Base-by-base conservation (phyloP, 805 yeast species). In the Ogataea pilisensis region DNA sequence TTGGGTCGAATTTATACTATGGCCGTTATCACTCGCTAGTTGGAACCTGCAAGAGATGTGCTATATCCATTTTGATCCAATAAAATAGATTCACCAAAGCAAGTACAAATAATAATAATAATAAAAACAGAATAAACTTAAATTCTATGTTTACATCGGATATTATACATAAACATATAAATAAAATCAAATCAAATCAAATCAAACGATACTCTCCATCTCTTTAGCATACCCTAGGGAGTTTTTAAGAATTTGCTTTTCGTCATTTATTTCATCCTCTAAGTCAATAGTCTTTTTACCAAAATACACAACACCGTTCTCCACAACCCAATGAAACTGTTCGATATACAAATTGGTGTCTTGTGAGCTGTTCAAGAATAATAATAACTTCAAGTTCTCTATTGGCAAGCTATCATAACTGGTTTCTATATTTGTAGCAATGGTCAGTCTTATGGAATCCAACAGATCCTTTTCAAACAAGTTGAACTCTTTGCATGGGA, bases 161-260 rank as follows among this genome's bases (percentile, higher is more conserved):
- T n/a, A n/a, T n/a, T 29, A 29, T 29, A 14, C 16, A 29, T 19
- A 29, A 29, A 16, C 6, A 8, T 11, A 16, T 14, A 27, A 11
- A 22, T n/a, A 19, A 35, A 20, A 28, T n/a, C n/a, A 12, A 35
- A 30, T 13, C 13, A 26, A 25, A 14, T 26, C 17, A n/a, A 30
- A 19, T 28, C 74, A 90, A 37, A 91, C 82, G 62, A 91, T 93
- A 16, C 93, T 84, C 68, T 93, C 99, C 58, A 93, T 80, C 64
- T 88, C 93, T 47, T 82, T 83, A 11, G 97, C 97, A 57, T 89
- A 91, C 46, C 74, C 78, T 50, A 91, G 73, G n/a, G 90, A 77
- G 58, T 85, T 83, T 50, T 72, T 80, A 41, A 88, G 78, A 32
- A 82, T 65, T 31, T 64, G 59, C 45, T 73, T 69, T 42, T 66